Evolutionary conservation across 371 early-diverging fungal species (phyloP).

Genomic region (Coemansia sp.): DNA sequence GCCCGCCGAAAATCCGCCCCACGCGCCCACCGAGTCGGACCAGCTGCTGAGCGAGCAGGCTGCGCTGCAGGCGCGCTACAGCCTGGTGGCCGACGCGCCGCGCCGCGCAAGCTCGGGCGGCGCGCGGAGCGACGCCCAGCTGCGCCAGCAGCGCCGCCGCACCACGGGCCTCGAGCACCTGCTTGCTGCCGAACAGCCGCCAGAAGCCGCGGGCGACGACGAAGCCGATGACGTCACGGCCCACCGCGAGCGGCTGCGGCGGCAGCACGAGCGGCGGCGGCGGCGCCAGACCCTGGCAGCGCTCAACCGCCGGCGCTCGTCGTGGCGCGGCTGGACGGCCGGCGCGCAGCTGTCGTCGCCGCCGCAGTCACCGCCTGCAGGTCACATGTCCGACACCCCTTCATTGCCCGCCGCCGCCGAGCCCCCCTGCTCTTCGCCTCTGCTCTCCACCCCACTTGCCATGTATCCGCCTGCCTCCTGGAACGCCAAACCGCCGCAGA

Average conservation of each 20-base stretch:
- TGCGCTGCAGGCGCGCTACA: conserved; percentile 30
- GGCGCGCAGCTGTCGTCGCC: conserved; percentile 18
- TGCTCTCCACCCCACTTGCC: neutral
- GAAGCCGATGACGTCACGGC: conserved; percentile 11
- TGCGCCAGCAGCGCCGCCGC: conserved; percentile 12
- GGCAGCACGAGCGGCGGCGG: conserved; percentile 44
- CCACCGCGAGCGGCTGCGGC: conserved; percentile 35
- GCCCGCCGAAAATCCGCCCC: neutral
- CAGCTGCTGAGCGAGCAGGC: conserved; percentile 40
- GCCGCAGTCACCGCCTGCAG: conserved; percentile 9
- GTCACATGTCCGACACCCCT: conserved; percentile 14
- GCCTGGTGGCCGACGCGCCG: neutral
- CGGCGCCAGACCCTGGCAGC: conserved; percentile 40
- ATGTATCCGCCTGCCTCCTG: conserved; percentile 37
- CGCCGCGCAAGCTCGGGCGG: too few species aligned
- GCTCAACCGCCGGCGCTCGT: conserved; percentile 42
- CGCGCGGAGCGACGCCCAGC: neutral
- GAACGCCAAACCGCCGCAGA: conserved; percentile 2
- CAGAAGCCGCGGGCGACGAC: neutral
- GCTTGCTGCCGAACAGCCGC: neutral
- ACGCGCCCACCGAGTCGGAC: conserved; percentile 8
- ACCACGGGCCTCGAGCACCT: conserved; percentile 7
- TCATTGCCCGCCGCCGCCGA: neutral
- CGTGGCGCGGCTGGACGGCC: conserved; percentile 43
- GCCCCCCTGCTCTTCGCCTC: neutral